Percentiles rank a stretch among this genome's conserved stretches.
Conservation (phyloP, 164 flowering plant genomes). For the Paratinospora sagittata region DNA sequence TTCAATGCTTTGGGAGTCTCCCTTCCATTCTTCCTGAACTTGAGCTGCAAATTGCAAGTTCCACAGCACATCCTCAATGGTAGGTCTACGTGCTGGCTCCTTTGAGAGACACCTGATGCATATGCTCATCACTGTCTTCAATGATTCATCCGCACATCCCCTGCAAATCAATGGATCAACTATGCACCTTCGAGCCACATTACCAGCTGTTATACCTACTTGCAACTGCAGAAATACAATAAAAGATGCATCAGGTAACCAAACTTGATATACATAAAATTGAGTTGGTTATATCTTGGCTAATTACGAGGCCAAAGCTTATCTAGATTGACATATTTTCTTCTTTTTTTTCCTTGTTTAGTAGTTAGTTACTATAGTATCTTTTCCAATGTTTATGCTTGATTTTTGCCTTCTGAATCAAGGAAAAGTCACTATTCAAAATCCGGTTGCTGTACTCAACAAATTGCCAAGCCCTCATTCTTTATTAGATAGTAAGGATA, state of each 20-base stretch:
- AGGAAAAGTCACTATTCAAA: neutral
- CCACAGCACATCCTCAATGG: slow-evolving; percentile 87
- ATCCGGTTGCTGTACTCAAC: neutral
- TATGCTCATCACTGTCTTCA: slow-evolving; percentile 64
- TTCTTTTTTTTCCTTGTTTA: neutral
- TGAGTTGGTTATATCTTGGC: neutral
- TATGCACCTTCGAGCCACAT: slow-evolving; percentile 38
- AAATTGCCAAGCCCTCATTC: neutral
- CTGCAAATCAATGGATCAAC: slow-evolving; percentile 40
- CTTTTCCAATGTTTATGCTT: neutral
- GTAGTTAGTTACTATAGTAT: neutral
- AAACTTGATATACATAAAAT: neutral
- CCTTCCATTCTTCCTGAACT: slow-evolving; percentile 62
- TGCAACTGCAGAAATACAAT: slow-evolving; percentile 34
- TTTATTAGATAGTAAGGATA: neutral
- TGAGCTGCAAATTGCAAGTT: slow-evolving; percentile 90
- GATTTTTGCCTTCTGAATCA: neutral
- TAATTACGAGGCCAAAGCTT: neutral
- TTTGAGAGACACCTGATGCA: slow-evolving; percentile 53
- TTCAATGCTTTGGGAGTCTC: slow-evolving; percentile 52
- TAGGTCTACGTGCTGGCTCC: slow-evolving; percentile 63
- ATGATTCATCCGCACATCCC: slow-evolving; percentile 48
- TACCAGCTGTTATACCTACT: slow-evolving; percentile 37
- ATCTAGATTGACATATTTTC: neutral
- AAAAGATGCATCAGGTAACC: neutral